Evolutionary conservation across 2,329 filamentous ascomycete genomes (phyloP).

Genomic region (Aspergillus melleus): DNA sequence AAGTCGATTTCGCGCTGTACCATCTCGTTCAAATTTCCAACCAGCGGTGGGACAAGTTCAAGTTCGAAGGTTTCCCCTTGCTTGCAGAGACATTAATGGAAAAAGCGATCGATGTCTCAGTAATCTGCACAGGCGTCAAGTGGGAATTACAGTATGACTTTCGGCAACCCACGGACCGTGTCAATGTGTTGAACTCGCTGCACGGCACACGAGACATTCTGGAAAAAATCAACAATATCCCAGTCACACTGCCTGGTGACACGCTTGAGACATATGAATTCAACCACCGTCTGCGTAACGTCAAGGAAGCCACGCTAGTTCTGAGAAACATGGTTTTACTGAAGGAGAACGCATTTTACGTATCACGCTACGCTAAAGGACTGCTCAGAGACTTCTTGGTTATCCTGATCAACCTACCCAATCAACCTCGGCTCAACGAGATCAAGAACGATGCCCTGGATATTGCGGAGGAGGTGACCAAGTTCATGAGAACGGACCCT

Average conservation of each 20-base stretch:
- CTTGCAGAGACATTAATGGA: constrained; percentile 85
- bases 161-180: constrained; percentile 51
- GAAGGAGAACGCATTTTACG: constrained; percentile 80
- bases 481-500: constrained; percentile 70
- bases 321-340: constrained; percentile 96
- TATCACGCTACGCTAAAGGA: constrained; percentile 65
- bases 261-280: constrained; percentile 70
- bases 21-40: constrained; percentile 95
- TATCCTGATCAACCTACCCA: constrained; percentile 76
- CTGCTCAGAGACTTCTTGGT: constrained; percentile 79
- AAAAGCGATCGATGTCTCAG: constrained; percentile 76
- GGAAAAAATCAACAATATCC: constrained; percentile 67
- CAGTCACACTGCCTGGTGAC: constrained; percentile 61
- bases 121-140: constrained; percentile 75
- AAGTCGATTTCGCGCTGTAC: constrained; percentile 90
- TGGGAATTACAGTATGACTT: constrained; percentile 76
- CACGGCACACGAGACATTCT: constrained; percentile 70
- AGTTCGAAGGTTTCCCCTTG: constrained; percentile 86
- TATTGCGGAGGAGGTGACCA: constrained; percentile 86
- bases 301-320: constrained; percentile 84
- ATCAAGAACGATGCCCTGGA: constrained; percentile 89
- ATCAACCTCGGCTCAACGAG: constrained; percentile 70
- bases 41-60: constrained; percentile 92
- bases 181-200: constrained; percentile 63
- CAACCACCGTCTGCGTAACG: constrained; percentile 68